Conservation (phyloP, 108 stramenopile species). For the Aurantiochytrium sp. region DNA sequence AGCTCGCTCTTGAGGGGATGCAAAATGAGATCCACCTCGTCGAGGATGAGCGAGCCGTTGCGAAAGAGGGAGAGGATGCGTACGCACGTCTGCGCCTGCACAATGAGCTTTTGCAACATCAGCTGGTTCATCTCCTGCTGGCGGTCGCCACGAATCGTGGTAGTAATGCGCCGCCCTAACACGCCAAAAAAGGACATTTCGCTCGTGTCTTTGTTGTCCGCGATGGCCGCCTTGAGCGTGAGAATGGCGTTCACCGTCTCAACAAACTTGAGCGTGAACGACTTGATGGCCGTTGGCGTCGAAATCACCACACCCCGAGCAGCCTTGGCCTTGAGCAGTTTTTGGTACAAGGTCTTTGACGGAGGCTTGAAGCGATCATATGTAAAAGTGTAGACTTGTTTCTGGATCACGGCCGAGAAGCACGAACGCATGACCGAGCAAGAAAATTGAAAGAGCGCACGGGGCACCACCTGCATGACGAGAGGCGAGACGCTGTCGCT, state of each 20-base stretch:
- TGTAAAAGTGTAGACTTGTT: not conserved
- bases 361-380: not conserved
- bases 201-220: not conserved
- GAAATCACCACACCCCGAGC: conserved; percentile 30
- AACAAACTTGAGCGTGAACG: conserved; percentile 25
- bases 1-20: conserved; percentile 97
- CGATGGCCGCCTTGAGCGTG: conserved; percentile 7
- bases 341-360: conserved; percentile 5
- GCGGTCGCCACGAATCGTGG: not conserved
- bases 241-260: conserved; percentile 5
- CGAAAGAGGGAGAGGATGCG: conserved; percentile 17
- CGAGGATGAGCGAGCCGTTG: conserved; percentile 70
- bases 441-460: not conserved
- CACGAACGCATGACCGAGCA: not conserved
- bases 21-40: conserved; percentile 93
- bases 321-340: not conserved
- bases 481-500: conserved; percentile 16
- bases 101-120: not conserved
- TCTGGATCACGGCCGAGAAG: not conserved
- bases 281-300: conserved; percentile 32
- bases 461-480: conserved; percentile 26
- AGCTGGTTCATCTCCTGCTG: not conserved
- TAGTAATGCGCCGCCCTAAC: not conserved
- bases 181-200: conserved; percentile 7
- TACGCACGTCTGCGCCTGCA: not conserved